These are phyloP conservation scores for Blastomyces silverae DNA, from an alignment of 2,329 filamentous ascomycete genomes.

Conservation along the genomic window DNA sequence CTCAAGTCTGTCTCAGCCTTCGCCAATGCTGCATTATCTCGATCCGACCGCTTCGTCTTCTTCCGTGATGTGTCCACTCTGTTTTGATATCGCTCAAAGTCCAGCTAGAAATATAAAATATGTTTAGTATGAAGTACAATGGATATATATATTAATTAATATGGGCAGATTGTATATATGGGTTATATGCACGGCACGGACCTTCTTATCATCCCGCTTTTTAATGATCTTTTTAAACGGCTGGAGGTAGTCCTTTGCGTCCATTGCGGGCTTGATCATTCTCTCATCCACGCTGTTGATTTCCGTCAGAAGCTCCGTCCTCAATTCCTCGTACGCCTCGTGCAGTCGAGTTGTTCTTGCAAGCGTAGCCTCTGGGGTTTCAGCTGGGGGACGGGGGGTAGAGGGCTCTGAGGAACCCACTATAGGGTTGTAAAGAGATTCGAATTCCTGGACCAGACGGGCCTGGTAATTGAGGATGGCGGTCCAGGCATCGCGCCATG, in stretches of 20 bases:
- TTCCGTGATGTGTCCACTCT: conserved; percentile 62
- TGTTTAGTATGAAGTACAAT: background rate
- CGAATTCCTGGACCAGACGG: conserved; percentile 59
- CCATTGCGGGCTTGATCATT: conserved; percentile 62
- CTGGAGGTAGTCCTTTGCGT: conserved; percentile 61
- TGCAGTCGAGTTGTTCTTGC: conserved; percentile 59
- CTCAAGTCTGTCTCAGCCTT: conserved; percentile 67
- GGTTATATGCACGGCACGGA: conserved; percentile 23
- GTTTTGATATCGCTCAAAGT: conserved; percentile 71
- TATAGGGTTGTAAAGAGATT: conserved; percentile 70
- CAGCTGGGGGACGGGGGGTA: conserved; percentile 48
- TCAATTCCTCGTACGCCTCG: conserved; percentile 63
- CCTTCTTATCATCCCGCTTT: conserved; percentile 73
- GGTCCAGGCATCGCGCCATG: conserved; percentile 74
- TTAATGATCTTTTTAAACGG: conserved; percentile 77
- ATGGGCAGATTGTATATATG: background rate
- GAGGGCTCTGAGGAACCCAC: conserved; percentile 57
- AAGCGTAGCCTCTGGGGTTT: conserved; percentile 58
- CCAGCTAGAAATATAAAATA: conserved; percentile 45
- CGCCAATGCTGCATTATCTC: conserved; percentile 63
- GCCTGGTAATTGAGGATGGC: conserved; percentile 64
- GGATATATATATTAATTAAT: background rate
- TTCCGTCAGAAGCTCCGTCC: conserved; percentile 64
- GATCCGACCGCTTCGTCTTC: conserved; percentile 62
- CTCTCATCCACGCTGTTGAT: conserved; percentile 62